These are phyloP conservation scores for Cladophialophora carrionii DNA, from an alignment of 2,329 filamentous ascomycete species.

Conservation along the genomic window DNA sequence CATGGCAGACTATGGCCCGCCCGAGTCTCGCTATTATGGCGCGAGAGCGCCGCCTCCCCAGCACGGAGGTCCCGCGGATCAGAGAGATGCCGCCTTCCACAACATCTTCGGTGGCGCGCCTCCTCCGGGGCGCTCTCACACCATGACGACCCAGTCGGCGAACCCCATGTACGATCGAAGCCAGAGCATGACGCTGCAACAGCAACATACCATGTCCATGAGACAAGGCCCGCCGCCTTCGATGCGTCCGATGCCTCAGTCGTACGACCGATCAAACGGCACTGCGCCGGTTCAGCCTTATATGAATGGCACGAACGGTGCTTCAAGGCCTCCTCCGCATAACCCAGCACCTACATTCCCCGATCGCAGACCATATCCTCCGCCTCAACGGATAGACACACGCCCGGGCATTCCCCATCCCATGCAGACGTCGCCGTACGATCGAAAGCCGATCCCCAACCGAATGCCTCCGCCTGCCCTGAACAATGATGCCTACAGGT, in stretches of 20 bases:
- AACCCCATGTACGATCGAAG: slow-evolving; percentile 70
- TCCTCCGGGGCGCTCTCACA: slow-evolving; percentile 87
- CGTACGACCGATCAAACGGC: slow-evolving; percentile 50
- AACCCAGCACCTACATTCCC: slow-evolving; percentile 64
- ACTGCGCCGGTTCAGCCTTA: slow-evolving; percentile 45
- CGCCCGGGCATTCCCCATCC: slow-evolving; percentile 52
- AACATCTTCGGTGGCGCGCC: slow-evolving; percentile 92
- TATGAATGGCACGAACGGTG: slow-evolving; percentile 30
- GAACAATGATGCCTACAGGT: slow-evolving; percentile 83
- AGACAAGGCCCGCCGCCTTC: slow-evolving; percentile 49
- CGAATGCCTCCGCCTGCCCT: slow-evolving; percentile 69
- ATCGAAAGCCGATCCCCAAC: slow-evolving; percentile 62
- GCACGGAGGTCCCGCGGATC: slow-evolving; percentile 60
- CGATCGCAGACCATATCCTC: slow-evolving; percentile 71
- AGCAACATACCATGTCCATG: slow-evolving; percentile 46
- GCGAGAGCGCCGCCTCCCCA: slow-evolving; percentile 53
- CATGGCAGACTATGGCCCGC: slow-evolving; percentile 68
- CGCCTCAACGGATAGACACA: slow-evolving; percentile 71
- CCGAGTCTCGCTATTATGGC: slow-evolving; percentile 62
- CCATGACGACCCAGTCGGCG: slow-evolving; percentile 80
- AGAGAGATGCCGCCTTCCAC: slow-evolving; percentile 92
- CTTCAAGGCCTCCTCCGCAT: slow-evolving; percentile 46
- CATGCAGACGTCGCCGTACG: slow-evolving; percentile 51
- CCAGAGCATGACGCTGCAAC: slow-evolving; percentile 70
- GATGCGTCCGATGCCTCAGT: slow-evolving; percentile 51